phyloP scores from a whole-genome alignment of 768 basidiomycete species.

The Suillus brevipes region DNA sequence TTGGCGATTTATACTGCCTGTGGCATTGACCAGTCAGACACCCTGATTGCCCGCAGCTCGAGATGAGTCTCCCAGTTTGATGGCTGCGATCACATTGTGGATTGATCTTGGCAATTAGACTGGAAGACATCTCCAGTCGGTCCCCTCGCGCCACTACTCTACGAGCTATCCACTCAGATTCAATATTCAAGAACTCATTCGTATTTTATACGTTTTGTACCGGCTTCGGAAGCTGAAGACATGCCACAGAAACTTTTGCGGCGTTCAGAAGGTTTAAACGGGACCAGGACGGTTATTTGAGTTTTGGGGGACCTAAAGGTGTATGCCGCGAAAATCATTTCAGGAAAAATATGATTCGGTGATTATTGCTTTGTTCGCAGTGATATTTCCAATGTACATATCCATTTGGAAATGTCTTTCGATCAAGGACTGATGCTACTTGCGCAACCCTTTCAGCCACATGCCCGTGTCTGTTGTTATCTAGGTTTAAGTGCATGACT shows the following conservation, averaged over 20 bases:
- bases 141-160: background rate
- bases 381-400: background rate
- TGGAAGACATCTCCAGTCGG: background rate
- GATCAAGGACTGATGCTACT: background rate
- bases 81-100: background rate
- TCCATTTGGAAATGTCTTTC: background rate
- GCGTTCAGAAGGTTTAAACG: background rate
- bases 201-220: background rate
- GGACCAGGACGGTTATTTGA: background rate
- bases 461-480: background rate
- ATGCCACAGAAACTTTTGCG: background rate
- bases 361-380: background rate
- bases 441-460: background rate
- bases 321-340: background rate
- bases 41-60: background rate
- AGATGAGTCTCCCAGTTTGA: background rate
- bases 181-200: background rate
- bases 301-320: background rate
- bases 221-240: background rate
- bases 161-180: background rate
- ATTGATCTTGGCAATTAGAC: background rate
- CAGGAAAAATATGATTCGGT: background rate
- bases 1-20: background rate
- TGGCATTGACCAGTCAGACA: background rate
- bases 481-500: background rate